These are phyloP conservation scores for Kluyveromyces sp. DNA, from an alignment of 1,139 yeast species.

Conservation along the genomic window DNA sequence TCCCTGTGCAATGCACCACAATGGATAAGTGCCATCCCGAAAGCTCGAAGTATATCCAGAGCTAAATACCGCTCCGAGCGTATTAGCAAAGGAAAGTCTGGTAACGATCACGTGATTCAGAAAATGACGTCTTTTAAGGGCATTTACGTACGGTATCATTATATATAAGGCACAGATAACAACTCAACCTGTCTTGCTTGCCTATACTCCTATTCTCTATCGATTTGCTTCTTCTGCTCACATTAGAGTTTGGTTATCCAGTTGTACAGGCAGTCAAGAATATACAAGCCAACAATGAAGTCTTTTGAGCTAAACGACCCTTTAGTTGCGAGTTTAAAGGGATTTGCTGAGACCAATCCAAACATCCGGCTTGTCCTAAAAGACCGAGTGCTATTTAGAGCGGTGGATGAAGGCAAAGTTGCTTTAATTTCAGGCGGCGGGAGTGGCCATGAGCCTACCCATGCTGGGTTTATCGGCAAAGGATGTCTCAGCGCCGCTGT, in stretches of 20 bases:
- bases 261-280: neutral
- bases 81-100: no score
- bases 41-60: no score
- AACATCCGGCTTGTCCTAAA: slow-evolving; percentile 52
- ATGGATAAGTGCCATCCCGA: slow-evolving; percentile 1
- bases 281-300: slow-evolving; percentile 14
- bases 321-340: slow-evolving; percentile 57
- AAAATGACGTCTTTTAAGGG: neutral
- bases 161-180: neutral
- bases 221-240: no score
- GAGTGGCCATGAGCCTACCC: slow-evolving; percentile 92
- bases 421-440: slow-evolving; percentile 88
- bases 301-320: slow-evolving; percentile 46
- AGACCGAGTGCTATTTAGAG: slow-evolving; percentile 59
- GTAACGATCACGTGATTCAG: neutral
- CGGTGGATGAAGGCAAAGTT: slow-evolving; percentile 42
- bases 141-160: no score
- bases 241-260: no score
- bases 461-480: slow-evolving; percentile 82
- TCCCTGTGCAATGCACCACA: slow-evolving; percentile 11
- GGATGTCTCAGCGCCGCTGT: slow-evolving; percentile 84
- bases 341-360: slow-evolving; percentile 66
- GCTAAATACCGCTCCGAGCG: no score
- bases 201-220: no score
- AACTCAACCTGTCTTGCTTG: neutral